Evolutionary conservation across 2,329 filamentous ascomycete species (phyloP).

Genomic region (Aureobasidium sp.): DNA sequence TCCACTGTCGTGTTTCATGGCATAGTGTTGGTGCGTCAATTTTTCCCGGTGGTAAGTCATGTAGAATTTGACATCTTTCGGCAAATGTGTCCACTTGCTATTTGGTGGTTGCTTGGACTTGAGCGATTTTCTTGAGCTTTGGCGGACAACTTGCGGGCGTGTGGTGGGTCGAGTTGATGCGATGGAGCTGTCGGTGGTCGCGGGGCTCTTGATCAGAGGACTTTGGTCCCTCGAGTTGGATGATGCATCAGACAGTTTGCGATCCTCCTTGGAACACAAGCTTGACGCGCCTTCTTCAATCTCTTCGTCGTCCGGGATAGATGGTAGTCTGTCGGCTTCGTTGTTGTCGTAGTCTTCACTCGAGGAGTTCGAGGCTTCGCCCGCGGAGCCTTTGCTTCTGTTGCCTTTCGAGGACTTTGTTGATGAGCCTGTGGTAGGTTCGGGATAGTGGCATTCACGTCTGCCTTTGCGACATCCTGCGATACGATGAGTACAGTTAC

Average conservation of each 20-base stretch:
- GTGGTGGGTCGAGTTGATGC: not conserved
- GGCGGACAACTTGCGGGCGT: constrained; percentile 11
- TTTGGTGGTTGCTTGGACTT: constrained; percentile 10
- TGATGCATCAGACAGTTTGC: constrained; percentile 33
- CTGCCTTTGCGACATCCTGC: constrained; percentile 83
- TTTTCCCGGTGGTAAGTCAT: constrained; percentile 70
- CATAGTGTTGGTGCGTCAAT: constrained; percentile 76
- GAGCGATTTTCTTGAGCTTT: constrained; percentile 14
- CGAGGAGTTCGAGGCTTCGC: constrained; percentile 43
- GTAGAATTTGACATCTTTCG: constrained; percentile 65
- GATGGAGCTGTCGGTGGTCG: constrained; percentile 4
- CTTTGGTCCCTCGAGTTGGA: constrained; percentile 14
- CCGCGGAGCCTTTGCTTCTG: constrained; percentile 38
- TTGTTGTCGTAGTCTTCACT: constrained; percentile 41
- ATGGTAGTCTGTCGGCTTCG: constrained; percentile 31
- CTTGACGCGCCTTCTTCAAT: constrained; percentile 31
- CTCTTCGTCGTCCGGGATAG: constrained; percentile 40
- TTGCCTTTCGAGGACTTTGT: constrained; percentile 36
- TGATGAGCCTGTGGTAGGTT: constrained; percentile 49
- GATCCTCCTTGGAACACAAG: constrained; percentile 21
- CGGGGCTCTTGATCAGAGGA: constrained; percentile 7
- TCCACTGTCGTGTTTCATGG: constrained; percentile 60
- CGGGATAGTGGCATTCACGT: constrained; percentile 84
- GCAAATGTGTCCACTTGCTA: constrained; percentile 24
- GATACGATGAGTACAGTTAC: not conserved